Conservation (phyloP, 495 filamentous ascomycete genomes). For the Hypoxylon perforatum region DNA sequence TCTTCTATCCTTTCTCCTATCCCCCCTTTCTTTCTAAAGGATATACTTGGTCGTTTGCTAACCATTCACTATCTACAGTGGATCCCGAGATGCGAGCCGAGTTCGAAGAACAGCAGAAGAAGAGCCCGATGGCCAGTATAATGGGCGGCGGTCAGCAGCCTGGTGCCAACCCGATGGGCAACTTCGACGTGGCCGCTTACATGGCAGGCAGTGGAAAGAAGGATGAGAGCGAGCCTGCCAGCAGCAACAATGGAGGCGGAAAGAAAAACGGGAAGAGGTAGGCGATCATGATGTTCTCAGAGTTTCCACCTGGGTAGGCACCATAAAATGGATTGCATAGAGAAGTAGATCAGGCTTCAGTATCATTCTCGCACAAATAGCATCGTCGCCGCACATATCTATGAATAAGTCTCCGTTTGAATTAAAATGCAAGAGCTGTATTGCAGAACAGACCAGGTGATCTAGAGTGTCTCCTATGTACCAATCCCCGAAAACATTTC, state of each 20-base stretch:
- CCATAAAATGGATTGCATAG: too few species aligned
- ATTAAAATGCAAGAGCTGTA: too few species aligned
- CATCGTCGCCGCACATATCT: too few species aligned
- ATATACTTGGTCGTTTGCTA: not conserved
- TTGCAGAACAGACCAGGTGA: too few species aligned
- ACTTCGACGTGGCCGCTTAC: constrained; percentile 89
- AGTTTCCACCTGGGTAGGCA: too few species aligned
- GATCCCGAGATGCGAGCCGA: constrained; percentile 93
- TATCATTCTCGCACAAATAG: too few species aligned
- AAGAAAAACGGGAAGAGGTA: constrained; percentile 50
- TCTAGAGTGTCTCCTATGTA: too few species aligned
- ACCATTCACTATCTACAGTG: constrained; percentile 66
- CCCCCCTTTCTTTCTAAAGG: not conserved
- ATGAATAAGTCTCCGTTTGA: too few species aligned
- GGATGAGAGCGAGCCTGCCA: constrained; percentile 45
- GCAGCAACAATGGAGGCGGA: constrained; percentile 38
- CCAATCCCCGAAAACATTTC: too few species aligned
- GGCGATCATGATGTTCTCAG: constrained; percentile 26
- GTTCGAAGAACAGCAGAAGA: constrained; percentile 88
- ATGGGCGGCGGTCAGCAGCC: constrained; percentile 56
- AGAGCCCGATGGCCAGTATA: constrained; percentile 68
- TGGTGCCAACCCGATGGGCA: constrained; percentile 64
- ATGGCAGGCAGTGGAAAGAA: constrained; percentile 67
- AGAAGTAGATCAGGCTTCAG: too few species aligned
- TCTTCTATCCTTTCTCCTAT: constrained; percentile 6